Evolutionary conservation across 163 green algal species (phyloP), one percentile per base, ranked within the genome.

Genomic region (Scenedesmus sp.): DNA sequence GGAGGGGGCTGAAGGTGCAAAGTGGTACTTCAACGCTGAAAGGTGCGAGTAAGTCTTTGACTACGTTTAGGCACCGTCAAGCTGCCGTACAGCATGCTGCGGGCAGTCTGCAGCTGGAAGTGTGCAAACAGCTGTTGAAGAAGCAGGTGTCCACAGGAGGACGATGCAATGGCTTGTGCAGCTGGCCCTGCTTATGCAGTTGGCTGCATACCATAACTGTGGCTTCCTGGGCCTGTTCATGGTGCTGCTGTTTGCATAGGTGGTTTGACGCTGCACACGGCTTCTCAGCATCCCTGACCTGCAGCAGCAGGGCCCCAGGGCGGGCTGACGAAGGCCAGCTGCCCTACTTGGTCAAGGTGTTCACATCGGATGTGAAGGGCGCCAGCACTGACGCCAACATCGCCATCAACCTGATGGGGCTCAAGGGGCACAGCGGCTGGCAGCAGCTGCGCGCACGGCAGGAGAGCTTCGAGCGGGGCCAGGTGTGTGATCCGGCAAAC

Each of bases 291-390:
- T 49, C 30, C 6, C 68, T 86, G 40, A 0, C 87, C 35, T 49
- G 56, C 33, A 87, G 51, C 53, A 44, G 15, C 20, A 33, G n/a
- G 37, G 24, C 37, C 22, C 78, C 87, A 4, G 53, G 33, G 2
- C 9, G 24, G 16, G 40, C 42, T 18, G 33, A 72, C 46, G 81
- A 46, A 46, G 65, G 26, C 13, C 89, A 92, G 82, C 65, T 90
- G 85, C 89, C 89, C 2, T 90, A 95, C 81, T 61, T 83, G 0
- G 44, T 93, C 44, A 90, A 94, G 56, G 83, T 97, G 35, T 93
- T 89, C 89, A 97, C 95, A 5, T 89, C 84, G 12, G 94, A 97
- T 89, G 0, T 95, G 26, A 95, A 95, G 90, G 95, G 95, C 53
- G 95, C 95, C 4, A 94, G 94, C 81, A 96, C 93, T 59, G 90